phyloP scores from a whole-genome alignment of 129 eudicot genomes.

The Oenanthe sinensis region DNA sequence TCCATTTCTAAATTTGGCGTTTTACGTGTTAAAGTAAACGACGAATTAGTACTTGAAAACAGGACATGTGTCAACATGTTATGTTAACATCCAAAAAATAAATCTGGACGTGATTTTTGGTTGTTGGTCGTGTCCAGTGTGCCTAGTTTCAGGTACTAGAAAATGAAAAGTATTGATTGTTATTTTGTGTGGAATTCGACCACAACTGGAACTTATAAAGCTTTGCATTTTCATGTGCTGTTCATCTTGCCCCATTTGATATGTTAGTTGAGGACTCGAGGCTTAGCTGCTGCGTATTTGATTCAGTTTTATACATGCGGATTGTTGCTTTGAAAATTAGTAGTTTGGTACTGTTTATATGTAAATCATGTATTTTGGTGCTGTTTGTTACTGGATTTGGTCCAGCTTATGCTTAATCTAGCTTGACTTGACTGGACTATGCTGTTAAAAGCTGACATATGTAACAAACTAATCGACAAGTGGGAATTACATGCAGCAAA shows the following conservation, averaged over 20 bases:
- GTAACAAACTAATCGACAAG: not conserved
- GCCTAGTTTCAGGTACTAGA: not conserved
- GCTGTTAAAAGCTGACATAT: not conserved
- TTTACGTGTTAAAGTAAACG: not conserved
- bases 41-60: not conserved
- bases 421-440: not conserved
- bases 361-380: too few relatives aligned
- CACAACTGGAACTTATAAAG: not conserved
- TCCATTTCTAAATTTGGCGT: not conserved
- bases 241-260: not conserved
- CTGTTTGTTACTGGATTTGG: not conserved
- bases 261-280: conserved; percentile 1
- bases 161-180: not conserved
- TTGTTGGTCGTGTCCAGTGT: not conserved
- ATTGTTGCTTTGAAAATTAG: not conserved
- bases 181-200: not conserved
- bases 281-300: not conserved
- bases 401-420: not conserved
- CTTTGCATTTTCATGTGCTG: not conserved
- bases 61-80: not conserved
- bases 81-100: not conserved
- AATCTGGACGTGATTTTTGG: too few relatives aligned
- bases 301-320: not conserved
- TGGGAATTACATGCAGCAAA: conserved; percentile 44
- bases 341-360: not conserved